Evolutionary conservation across 2,329 filamentous ascomycete species (phyloP), one percentile per base, ranked within the genome.

Genomic region (Claviceps humidiphila): DNA sequence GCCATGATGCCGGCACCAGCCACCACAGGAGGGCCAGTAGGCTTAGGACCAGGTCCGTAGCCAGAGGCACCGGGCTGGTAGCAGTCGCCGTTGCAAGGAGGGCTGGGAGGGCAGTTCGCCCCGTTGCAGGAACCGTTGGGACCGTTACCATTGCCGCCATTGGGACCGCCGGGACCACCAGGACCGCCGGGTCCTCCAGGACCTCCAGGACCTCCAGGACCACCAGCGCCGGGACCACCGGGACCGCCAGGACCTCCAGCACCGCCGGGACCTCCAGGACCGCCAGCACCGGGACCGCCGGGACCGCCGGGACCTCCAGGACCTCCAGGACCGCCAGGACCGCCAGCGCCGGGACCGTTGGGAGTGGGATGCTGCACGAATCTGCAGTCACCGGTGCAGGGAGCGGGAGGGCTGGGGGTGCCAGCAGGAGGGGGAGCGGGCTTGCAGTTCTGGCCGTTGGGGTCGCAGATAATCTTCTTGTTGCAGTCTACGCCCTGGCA

Each of bases 401-500:
- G 37, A 37, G 47, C 24, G 8, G 53, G 34, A 5, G 24, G 44
- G 20, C 2, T 17, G 38, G 39, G 46, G 17, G 52, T 48, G 20
- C 52, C 47, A 13, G 43, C 11, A 8, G 51, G 34, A 20, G 52
- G 55, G 50, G 56, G 53, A 44, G 57, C 47, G 40, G 56, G 53
- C 16, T 51, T 52, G 47, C 58, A 56, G 55, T 57, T 56, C 16
- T 53, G 38, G 49, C 53, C 58, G 6, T 54, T 20, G 56, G 55
- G 51, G 39, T 60, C 50, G 63, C 65, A 65, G 46, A 57, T 55
- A 9, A 63, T 49, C 56, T 62, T 60, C 34, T 56, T 49, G 59
- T 60, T 53, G 65, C 67, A 69, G 37, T 64, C 54, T 17, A 58
- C 55, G 55, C 61, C 59, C 5, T 56, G 47, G 58, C 65, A 68